phyloP scores from a whole-genome alignment of 176 grass and related monocot genomes.

The Rhynchospora tenuis region DNA sequence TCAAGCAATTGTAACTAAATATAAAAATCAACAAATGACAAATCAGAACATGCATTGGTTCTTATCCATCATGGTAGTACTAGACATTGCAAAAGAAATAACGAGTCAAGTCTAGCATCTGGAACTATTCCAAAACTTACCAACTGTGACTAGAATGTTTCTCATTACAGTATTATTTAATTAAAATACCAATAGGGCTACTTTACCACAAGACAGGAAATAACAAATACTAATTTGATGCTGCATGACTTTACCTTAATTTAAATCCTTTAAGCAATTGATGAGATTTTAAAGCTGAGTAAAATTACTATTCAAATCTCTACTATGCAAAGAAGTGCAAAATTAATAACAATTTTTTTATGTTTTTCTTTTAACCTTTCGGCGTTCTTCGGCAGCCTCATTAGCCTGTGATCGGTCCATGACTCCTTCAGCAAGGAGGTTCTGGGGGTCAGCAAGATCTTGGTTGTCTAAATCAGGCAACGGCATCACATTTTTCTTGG shows the following conservation, averaged over 20 bases:
- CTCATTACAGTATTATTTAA: not conserved
- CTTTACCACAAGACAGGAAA: not conserved
- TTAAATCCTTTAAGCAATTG: not conserved
- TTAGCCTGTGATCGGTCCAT: conserved; percentile 55
- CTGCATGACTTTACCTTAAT: not conserved
- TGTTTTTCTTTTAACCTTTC: conserved; percentile 30
- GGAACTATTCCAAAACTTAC: not conserved
- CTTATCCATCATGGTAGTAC: not conserved
- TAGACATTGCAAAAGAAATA: not conserved
- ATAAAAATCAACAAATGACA: conserved; percentile 7
- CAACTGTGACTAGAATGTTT: not conserved
- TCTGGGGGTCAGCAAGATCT: conserved; percentile 48
- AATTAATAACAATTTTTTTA: not conserved
- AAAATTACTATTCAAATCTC: not conserved
- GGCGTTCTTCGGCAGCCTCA: conserved; percentile 66
- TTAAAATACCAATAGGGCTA: not conserved
- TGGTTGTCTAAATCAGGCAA: conserved; percentile 75
- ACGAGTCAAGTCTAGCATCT: not conserved
- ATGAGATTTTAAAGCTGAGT: not conserved
- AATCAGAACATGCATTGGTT: not conserved
- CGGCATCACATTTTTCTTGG: conserved; percentile 68
- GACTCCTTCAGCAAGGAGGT: conserved; percentile 48
- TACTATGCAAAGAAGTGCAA: not conserved
- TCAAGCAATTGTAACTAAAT: conserved; percentile 65
- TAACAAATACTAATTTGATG: not conserved